Conservation (phyloP, 78 protist genomes). For the Tieghemostelium lacteum region DNA sequence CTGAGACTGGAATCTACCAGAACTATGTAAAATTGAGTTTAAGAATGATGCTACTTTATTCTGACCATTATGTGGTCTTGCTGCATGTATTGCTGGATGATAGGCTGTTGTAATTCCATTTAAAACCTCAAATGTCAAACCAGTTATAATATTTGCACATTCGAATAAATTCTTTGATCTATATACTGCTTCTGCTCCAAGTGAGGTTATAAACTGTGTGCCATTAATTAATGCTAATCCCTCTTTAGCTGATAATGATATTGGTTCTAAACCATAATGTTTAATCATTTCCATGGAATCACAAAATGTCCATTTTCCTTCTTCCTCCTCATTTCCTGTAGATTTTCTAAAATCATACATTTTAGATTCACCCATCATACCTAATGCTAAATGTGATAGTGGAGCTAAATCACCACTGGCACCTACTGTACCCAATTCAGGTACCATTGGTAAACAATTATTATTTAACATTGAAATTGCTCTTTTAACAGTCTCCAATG, state of each 20-base stretch:
- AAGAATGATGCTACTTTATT: conserved; percentile 62
- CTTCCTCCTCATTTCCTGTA: neutral
- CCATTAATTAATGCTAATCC: conserved; percentile 97
- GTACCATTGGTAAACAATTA: conserved; percentile 86
- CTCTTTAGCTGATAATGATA: conserved; percentile 87
- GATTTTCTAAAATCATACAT: conserved; percentile 82
- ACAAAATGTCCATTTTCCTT: conserved; percentile 3
- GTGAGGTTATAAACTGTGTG: conserved; percentile 91
- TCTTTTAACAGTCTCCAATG: conserved; percentile 76
- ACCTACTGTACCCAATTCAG: conserved; percentile 94
- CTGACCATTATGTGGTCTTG: conserved; percentile 91
- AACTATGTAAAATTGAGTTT: conserved; percentile 62
- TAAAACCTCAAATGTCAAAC: conserved; percentile 91
- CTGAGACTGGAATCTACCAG: conserved; percentile 54
- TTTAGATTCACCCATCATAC: conserved; percentile 86
- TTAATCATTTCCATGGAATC: conserved; percentile 1
- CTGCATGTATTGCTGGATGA: conserved; percentile 84
- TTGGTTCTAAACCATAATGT: conserved; percentile 8
- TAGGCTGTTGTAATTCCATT: conserved; percentile 80
- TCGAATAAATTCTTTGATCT: conserved; percentile 23
- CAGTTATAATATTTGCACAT: conserved; percentile 84
- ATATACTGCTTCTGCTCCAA: conserved; percentile 71
- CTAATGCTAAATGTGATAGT: conserved; percentile 93
- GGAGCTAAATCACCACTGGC: conserved; percentile 97
- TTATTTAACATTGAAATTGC: conserved; percentile 82